Percentiles rank a stretch among this genome's conserved stretches.
These are phyloP conservation scores for Ambispora gerdemannii DNA, from an alignment of 192 early-diverging fungal genomes.

Conservation along the genomic window DNA sequence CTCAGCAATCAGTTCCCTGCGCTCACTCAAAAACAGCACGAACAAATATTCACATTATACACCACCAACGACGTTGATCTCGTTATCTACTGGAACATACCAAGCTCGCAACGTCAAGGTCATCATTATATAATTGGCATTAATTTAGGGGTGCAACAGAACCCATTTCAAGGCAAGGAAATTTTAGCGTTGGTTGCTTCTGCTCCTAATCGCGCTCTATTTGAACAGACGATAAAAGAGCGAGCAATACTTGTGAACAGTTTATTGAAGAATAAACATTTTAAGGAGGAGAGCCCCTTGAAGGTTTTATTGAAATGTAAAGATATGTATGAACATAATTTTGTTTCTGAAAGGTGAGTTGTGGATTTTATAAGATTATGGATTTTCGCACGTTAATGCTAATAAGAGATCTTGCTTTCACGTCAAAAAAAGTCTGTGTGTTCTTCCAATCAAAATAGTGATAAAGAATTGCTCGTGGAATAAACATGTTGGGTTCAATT, in stretches of 20 bases:
- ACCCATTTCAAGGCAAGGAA: constrained; percentile 58
- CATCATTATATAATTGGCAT: constrained; percentile 94
- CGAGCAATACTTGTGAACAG: constrained; percentile 59
- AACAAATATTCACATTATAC: constrained; percentile 72
- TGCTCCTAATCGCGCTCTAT: constrained; percentile 54
- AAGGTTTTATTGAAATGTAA: constrained; percentile 53
- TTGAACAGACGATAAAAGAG: constrained; percentile 67
- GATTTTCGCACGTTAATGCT: background rate
- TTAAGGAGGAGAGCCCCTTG: constrained; percentile 69
- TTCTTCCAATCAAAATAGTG: constrained; percentile 52
- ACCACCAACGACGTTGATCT: constrained; percentile 87
- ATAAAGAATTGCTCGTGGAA: constrained; percentile 75
- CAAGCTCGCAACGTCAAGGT: constrained; percentile 51
- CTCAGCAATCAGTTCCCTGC: constrained; percentile 65
- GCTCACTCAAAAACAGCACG: constrained; percentile 58
- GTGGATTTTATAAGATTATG: background rate
- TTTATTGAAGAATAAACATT: constrained; percentile 55
- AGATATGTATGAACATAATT: constrained; percentile 45
- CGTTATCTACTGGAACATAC: constrained; percentile 76
- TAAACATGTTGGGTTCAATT: constrained; percentile 51
- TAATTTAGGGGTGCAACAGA: constrained; percentile 77
- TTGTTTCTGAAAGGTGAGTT: constrained; percentile 45
- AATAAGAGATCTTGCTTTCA: background rate
- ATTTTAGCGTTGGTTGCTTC: constrained; percentile 47
- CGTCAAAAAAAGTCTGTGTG: constrained; percentile 45